phyloP scores from a whole-genome alignment of 148 eudicot species.

The Cornus florida region DNA sequence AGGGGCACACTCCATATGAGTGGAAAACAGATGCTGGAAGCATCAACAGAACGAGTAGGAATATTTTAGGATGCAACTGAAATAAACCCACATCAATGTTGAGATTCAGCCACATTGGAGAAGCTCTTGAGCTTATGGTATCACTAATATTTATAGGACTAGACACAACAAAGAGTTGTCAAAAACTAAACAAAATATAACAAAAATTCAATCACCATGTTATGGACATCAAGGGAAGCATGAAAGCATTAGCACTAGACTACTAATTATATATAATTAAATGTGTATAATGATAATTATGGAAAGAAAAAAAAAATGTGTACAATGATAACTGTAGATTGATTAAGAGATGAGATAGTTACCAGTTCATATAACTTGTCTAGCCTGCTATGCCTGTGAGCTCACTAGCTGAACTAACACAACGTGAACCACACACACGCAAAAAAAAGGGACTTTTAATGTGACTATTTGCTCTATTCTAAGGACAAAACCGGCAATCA shows the following conservation, averaged over 20 bases:
- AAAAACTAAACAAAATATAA: neutral
- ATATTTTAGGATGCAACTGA: neutral
- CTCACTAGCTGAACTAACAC: neutral
- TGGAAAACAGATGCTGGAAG: neutral
- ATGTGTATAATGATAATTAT: too few relatives aligned
- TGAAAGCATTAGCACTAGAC: neutral
- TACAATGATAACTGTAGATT: neutral
- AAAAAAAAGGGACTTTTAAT: neutral
- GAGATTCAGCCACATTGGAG: too few relatives aligned
- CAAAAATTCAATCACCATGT: neutral
- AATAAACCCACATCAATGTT: too few relatives aligned
- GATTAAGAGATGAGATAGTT: neutral
- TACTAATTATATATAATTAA: neutral
- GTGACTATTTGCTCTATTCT: too few relatives aligned
- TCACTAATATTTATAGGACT: neutral
- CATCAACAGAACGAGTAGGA: neutral
- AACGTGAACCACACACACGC: too few relatives aligned
- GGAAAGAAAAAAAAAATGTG: too few relatives aligned
- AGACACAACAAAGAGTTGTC: too few relatives aligned
- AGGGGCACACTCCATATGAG: neutral
- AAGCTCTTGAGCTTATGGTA: too few relatives aligned
- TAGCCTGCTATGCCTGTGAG: neutral
- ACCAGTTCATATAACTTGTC: too few relatives aligned
- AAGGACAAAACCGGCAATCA: neutral
- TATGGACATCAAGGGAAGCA: neutral